Conservation (phyloP, 495 filamentous ascomycete genomes). For the Annulohypoxylon moriforme region DNA sequence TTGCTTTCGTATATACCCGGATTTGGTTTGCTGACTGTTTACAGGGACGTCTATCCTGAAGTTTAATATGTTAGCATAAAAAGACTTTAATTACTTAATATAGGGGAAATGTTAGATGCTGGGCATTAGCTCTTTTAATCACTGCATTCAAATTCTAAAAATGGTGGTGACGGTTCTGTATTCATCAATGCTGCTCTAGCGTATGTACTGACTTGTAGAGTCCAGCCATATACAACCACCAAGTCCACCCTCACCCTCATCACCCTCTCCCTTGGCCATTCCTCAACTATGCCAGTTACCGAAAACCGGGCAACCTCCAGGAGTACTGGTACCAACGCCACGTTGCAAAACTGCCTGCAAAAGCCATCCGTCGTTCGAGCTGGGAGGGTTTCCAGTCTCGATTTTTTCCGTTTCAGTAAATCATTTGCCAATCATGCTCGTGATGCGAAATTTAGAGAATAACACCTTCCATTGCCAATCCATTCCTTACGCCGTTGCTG, state of each 20-base stretch:
- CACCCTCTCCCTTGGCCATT: background rate
- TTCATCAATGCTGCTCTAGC: slow-evolving; percentile 16
- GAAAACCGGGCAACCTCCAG: background rate
- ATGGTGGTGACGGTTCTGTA: slow-evolving; percentile 36
- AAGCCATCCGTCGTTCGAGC: slow-evolving; percentile 17
- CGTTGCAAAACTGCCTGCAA: slow-evolving; percentile 8
- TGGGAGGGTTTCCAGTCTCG: background rate
- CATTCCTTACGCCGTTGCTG: slow-evolving; percentile 46
- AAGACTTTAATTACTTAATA: background rate
- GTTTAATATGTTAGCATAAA: slow-evolving; percentile 50
- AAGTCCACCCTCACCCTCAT: slow-evolving; percentile 14
- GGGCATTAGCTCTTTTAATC: background rate
- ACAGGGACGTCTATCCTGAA: slow-evolving; percentile 71
- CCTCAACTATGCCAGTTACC: background rate
- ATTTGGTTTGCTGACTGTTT: slow-evolving; percentile 18
- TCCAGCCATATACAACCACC: slow-evolving; percentile 25
- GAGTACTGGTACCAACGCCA: slow-evolving; percentile 11
- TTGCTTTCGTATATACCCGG: background rate
- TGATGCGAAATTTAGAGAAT: slow-evolving; percentile 47
- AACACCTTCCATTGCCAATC: slow-evolving; percentile 38
- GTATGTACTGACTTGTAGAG: slow-evolving; percentile 31
- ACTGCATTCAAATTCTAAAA: background rate
- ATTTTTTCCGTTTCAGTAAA: slow-evolving; percentile 31
- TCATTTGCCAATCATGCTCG: slow-evolving; percentile 33
- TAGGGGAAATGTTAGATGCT: too few relatives aligned